phyloP scores from a whole-genome alignment of 495 filamentous ascomycete genomes.

The Letharia lupina region DNA sequence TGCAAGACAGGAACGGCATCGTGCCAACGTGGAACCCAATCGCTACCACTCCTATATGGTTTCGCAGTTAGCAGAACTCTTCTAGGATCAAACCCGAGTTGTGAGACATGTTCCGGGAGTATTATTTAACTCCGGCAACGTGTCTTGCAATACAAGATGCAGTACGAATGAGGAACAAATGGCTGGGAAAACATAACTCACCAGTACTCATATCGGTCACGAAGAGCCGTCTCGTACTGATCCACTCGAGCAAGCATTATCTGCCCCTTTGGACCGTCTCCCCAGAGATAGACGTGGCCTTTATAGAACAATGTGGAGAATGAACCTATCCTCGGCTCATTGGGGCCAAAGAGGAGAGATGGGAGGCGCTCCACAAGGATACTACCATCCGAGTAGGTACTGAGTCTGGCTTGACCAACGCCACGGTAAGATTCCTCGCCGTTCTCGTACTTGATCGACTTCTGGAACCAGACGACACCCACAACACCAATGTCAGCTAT shows the following conservation, averaged over 20 bases:
- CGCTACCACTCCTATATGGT: slow-evolving; percentile 15
- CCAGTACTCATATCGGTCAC: slow-evolving; percentile 22
- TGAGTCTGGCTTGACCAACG: slow-evolving; percentile 20
- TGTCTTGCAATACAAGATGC: too few species aligned
- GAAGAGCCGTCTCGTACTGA: background rate
- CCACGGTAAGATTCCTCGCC: slow-evolving; percentile 18
- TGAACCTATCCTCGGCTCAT: slow-evolving; percentile 26
- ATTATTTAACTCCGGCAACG: too few species aligned
- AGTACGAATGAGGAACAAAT: too few species aligned
- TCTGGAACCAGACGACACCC: slow-evolving; percentile 25
- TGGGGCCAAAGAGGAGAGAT: slow-evolving; percentile 13
- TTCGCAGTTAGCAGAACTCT: too few species aligned
- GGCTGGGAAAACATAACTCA: too few species aligned
- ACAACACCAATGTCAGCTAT: slow-evolving; percentile 17
- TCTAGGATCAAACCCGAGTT: too few species aligned
- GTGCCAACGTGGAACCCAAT: slow-evolving; percentile 17
- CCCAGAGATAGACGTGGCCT: slow-evolving; percentile 24
- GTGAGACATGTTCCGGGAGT: too few species aligned
- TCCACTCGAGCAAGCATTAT: slow-evolving; percentile 25
- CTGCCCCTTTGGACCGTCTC: slow-evolving; percentile 18
- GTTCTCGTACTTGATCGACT: slow-evolving; percentile 12
- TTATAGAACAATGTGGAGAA: slow-evolving; percentile 21
- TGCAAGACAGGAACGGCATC: slow-evolving; percentile 20
- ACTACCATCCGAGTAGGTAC: slow-evolving; percentile 2
- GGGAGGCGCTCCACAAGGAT: slow-evolving; percentile 9